phyloP scores from a whole-genome alignment of 176 grass and related monocot species.

The Puccinellia tenuiflora region DNA sequence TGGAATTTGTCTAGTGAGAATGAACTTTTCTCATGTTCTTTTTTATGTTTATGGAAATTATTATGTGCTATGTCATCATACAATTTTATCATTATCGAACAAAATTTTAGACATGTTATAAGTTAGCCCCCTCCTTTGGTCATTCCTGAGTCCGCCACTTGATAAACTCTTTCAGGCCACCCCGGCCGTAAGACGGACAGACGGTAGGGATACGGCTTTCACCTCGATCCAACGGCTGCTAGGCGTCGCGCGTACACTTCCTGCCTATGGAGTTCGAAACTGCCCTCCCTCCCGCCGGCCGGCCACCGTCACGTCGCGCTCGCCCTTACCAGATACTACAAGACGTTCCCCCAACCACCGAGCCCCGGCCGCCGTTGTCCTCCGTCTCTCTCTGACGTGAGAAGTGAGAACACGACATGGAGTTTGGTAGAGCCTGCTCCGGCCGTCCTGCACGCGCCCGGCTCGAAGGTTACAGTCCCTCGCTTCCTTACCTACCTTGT shows the following conservation, averaged over 20 bases:
- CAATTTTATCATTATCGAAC: too few species aligned
- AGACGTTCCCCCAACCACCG: too few species aligned
- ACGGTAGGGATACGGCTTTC: not conserved
- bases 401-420: not conserved
- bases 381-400: too few species aligned
- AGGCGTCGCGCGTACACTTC: not conserved
- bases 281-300: not conserved
- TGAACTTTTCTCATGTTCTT: too few species aligned
- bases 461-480: not conserved
- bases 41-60: too few species aligned
- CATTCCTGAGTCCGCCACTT: too few species aligned
- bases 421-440: not conserved
- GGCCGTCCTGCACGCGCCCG: not conserved
- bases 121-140: too few species aligned
- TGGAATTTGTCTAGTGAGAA: too few species aligned
- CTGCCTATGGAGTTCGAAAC: not conserved
- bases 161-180: constrained; percentile 20
- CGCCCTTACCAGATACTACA: not conserved
- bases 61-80: too few species aligned
- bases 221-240: not conserved
- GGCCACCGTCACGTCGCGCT: not conserved
- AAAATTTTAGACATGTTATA: too few species aligned
- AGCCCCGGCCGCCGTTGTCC: not conserved
- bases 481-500: not conserved
- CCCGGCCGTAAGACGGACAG: not conserved